Conservation (phyloP, 148 eudicot species). For the Chenopodium formosanum region DNA sequence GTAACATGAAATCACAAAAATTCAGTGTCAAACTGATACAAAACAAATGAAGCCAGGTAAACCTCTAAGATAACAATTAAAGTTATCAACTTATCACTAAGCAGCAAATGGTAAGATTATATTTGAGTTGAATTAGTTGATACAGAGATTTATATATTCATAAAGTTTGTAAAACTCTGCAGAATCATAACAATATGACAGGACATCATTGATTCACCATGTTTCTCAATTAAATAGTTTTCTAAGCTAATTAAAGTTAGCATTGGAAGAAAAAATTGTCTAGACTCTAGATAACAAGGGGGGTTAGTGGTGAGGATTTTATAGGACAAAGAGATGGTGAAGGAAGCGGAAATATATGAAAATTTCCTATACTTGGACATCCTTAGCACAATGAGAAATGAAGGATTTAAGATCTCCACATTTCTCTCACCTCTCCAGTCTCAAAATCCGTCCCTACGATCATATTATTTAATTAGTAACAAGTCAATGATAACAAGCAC, state of each 20-base stretch:
- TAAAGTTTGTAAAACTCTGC: neutral
- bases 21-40: neutral
- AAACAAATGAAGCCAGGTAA: constrained; percentile 1
- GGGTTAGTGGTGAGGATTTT: neutral
- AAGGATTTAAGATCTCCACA: neutral
- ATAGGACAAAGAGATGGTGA: neutral
- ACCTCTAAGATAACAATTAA: neutral
- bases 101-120: neutral
- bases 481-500: neutral
- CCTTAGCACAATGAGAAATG: neutral
- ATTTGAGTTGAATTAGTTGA: neutral
- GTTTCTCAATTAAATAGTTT: too few relatives aligned
- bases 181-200: neutral
- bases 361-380: neutral
- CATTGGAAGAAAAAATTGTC: neutral
- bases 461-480: neutral
- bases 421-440: neutral
- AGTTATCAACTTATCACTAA: neutral
- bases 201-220: neutral
- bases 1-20: constrained; percentile 22
- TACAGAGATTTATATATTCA: neutral
- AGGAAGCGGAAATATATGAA: neutral
- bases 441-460: neutral
- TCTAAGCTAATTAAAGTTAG: too few relatives aligned
- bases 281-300: too few relatives aligned